A percentile compares a stretch with the other conserved stretches of the same genome.
Evolutionary conservation across 1,284 basidiomycete genomes (phyloP).

Genomic region (Singerocomus inundabilis): DNA sequence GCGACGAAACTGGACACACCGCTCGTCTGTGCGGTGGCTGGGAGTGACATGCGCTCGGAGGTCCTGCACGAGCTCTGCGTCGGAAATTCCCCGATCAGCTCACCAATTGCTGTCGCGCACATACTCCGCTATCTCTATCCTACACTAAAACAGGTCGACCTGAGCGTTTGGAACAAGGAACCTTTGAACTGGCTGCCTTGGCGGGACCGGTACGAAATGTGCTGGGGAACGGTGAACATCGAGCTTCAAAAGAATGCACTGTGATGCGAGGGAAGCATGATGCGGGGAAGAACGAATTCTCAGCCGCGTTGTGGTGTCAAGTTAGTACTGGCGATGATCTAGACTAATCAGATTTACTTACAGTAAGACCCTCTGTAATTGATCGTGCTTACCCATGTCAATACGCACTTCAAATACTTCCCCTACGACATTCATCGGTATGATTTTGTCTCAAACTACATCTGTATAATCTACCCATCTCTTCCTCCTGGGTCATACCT

Average conservation of each 20-base stretch:
- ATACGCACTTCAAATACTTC: too few species aligned
- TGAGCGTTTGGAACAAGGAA: constrained; percentile 23
- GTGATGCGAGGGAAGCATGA: too few species aligned
- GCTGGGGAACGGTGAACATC: constrained; percentile 21
- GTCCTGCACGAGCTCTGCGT: constrained; percentile 17
- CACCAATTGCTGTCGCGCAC: constrained; percentile 13
- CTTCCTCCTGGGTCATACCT: too few species aligned
- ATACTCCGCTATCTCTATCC: constrained; percentile 20
- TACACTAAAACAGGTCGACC: constrained; percentile 19
- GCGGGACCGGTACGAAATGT: constrained; percentile 15
- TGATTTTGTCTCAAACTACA: too few species aligned
- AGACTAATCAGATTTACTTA: too few species aligned
- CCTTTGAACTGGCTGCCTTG: constrained; percentile 15
- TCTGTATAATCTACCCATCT: too few species aligned
- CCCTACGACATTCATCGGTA: too few species aligned
- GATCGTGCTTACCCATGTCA: too few species aligned
- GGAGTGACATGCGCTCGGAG: not conserved
- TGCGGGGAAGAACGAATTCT: too few species aligned
- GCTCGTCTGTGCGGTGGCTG: not conserved
- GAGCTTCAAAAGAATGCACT: constrained; percentile 14
- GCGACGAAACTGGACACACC: constrained; percentile 2
- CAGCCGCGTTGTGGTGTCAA: too few species aligned
- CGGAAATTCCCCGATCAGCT: constrained; percentile 22
- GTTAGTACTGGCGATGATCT: too few species aligned
- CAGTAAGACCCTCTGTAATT: too few species aligned